These are phyloP conservation scores for Aspergillus persii DNA, from an alignment of 2,329 filamentous ascomycete genomes.

Conservation along the genomic window DNA sequence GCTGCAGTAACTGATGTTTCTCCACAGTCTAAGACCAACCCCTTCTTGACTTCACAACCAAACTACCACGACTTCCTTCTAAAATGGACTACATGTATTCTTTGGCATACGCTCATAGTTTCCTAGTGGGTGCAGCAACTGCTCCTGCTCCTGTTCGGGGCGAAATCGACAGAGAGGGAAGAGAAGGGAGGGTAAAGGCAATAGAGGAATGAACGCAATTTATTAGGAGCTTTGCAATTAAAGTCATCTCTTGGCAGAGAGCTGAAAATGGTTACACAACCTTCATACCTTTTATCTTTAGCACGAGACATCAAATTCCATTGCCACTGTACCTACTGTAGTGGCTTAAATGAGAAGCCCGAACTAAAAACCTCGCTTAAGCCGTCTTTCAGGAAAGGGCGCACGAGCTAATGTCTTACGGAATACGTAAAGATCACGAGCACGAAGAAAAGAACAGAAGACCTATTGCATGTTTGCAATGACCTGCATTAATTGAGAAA, in stretches of 20 bases:
- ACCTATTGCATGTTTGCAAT: not conserved
- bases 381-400: too few relatives aligned
- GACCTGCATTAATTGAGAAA: slow-evolving; percentile 77
- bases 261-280: not conserved
- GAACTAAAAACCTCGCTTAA: not conserved
- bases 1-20: not conserved
- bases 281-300: not conserved
- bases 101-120: too few relatives aligned
- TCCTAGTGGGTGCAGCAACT: too few relatives aligned
- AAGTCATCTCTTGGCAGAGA: not conserved
- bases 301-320: not conserved
- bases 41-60: not conserved
- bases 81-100: not conserved
- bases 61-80: not conserved
- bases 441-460: not conserved
- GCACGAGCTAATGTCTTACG: not conserved
- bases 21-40: not conserved
- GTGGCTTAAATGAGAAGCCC: not conserved
- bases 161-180: not conserved
- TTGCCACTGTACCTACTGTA: not conserved
- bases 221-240: not conserved
- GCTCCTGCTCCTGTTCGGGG: too few relatives aligned
- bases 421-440: not conserved
- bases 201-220: not conserved
- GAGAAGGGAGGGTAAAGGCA: not conserved